Base-by-base conservation (phyloP, 371 early-diverging fungal species). In the Umbelopsis sp. region DNA sequence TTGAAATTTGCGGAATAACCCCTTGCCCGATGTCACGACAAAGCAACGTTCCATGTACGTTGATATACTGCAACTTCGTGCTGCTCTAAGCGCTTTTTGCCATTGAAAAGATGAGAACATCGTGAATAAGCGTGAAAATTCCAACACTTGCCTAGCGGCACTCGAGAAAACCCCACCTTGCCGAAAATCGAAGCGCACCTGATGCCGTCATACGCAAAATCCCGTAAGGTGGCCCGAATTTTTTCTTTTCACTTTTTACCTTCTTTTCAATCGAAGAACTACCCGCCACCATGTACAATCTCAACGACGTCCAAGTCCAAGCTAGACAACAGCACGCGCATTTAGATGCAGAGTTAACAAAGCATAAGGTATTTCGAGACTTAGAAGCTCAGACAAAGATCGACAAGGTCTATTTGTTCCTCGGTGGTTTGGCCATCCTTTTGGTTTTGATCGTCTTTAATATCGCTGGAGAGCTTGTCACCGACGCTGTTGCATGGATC, bases 401-500 rank as follows among this genome's bases (percentile, higher is more conserved):
- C 35, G 29, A 18, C 83, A 97, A 97, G 79, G 91, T 92, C 14
- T 95, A 94, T 81, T 69, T 92, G 35, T 91, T 86, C 45, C 72
- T 84, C 41, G 94, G 92, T 6, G 73, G 81, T 63, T 89, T 78
- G 35, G 74, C 74, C 12, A 70, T 96, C 44, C 66, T 87, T 48
- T 71, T 89, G 65, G 44, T 93, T 25, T 82, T 97, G 70, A 89
- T 96, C 70, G 91, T 95, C 75, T 93, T 97, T 79, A 96, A 97
- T 77, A 75, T 95, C 73, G 95, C 91, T 67, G 94, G 90, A 35
- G 78, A 85, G 53, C 83, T 94, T 45, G 76, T 93, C 65, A 93
- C 94, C 57, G 93, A 93, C 75, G 63, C 92, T 66, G 80, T 96
- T 22, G 97, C 95, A 14, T 97, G 93, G 83, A 77, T 92, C 20